Conservation (phyloP, 2,329 filamentous ascomycete genomes). For the Aspergillus aculeatinus region DNA sequence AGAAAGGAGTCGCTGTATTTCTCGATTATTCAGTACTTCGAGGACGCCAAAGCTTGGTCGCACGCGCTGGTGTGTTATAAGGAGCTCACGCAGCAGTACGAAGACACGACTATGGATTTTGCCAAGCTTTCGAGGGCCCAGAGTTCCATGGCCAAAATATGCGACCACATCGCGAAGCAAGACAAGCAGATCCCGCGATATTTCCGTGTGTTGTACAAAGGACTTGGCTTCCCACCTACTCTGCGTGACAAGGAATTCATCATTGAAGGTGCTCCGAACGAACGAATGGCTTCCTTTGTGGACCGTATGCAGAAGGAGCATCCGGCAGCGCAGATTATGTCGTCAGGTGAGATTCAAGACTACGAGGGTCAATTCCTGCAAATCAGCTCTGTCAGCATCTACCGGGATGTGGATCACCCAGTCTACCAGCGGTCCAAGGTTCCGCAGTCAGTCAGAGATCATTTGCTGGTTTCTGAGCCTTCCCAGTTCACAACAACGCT, state of each 20-base stretch:
- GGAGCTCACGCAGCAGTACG: conserved; percentile 89
- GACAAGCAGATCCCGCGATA: conserved; percentile 78
- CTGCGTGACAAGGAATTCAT: conserved; percentile 89
- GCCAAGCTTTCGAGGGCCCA: conserved; percentile 85
- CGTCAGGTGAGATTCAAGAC: conserved; percentile 68
- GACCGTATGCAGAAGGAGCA: conserved; percentile 92
- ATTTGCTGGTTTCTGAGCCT: conserved; percentile 76
- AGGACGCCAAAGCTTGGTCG: conserved; percentile 92
- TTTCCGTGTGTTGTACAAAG: conserved; percentile 87
- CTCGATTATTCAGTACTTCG: conserved; percentile 90
- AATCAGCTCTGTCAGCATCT: conserved; percentile 74
- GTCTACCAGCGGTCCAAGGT: conserved; percentile 88
- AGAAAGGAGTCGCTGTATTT: conserved; percentile 91
- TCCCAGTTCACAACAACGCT: conserved; percentile 74
- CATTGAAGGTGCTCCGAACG: conserved; percentile 76
- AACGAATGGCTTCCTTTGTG: conserved; percentile 77
- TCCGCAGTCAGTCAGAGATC: conserved; percentile 79
- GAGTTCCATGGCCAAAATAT: conserved; percentile 85
- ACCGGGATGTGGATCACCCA: conserved; percentile 77
- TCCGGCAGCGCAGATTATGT: conserved; percentile 78
- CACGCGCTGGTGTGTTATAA: conserved; percentile 84
- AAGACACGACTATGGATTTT: conserved; percentile 86
- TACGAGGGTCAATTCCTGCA: conserved; percentile 89
- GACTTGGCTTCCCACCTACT: conserved; percentile 78
- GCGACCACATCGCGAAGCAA: conserved; percentile 82